Percentiles rank a stretch among this genome's conserved stretches.
These are phyloP conservation scores for Psidium friedrichsthalianum DNA, from an alignment of 345 rosid species.

Conservation along the genomic window DNA sequence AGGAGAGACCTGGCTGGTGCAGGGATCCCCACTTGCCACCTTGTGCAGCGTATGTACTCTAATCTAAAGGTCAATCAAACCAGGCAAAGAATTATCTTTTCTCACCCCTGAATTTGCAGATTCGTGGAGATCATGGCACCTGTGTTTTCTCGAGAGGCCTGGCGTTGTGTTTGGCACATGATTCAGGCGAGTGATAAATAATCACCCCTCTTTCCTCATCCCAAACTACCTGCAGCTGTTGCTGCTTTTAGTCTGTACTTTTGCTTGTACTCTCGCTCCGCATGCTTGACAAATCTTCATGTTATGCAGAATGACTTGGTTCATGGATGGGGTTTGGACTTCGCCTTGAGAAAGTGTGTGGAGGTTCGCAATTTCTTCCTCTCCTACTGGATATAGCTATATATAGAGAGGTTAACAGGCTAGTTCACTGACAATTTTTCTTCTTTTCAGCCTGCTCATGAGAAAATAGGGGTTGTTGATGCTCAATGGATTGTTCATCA, in stretches of 20 bases:
- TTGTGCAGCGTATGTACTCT: slow-evolving; percentile 78
- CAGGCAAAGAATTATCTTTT: not conserved
- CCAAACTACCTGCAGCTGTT: not conserved
- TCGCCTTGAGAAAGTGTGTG: slow-evolving; percentile 42
- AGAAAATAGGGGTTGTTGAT: slow-evolving; percentile 59
- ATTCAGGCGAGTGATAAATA: slow-evolving; percentile 44
- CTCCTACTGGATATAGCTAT: not conserved
- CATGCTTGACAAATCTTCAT: not conserved
- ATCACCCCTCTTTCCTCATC: not conserved
- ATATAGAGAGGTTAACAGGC: not conserved
- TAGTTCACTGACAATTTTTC: not conserved
- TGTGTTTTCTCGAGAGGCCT: slow-evolving; percentile 82
- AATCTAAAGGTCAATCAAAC: not conserved
- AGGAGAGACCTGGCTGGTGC: slow-evolving; percentile 89
- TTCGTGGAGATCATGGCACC: slow-evolving; percentile 99
- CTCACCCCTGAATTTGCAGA: slow-evolving; percentile 20
- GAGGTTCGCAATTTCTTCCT: slow-evolving; percentile 16
- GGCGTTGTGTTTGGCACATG: slow-evolving; percentile 98
- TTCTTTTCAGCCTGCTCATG: slow-evolving; percentile 45
- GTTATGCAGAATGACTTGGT: slow-evolving; percentile 48
- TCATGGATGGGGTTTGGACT: slow-evolving; percentile 66
- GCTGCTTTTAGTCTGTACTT: not conserved
- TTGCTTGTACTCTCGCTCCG: not conserved
- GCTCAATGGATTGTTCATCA: slow-evolving; percentile 52
- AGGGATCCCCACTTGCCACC: slow-evolving; percentile 72